These are phyloP conservation scores for Ligustrum vulgare DNA, from an alignment of 257 asterid genomes.

Conservation along the genomic window DNA sequence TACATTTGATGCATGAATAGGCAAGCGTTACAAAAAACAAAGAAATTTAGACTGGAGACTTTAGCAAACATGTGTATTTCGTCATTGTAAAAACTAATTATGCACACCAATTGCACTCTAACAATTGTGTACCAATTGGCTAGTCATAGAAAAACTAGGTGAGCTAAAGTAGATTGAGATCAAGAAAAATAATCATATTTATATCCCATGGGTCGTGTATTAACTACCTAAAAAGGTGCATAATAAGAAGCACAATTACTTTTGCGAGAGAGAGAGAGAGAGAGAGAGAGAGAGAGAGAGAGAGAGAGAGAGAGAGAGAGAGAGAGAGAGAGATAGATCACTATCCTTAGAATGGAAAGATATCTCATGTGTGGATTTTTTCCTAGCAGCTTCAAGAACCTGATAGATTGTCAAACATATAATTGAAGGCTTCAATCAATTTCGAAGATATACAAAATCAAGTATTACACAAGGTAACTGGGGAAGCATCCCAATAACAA, in stretches of 20 bases:
- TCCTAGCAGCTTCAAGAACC: constrained; percentile 75
- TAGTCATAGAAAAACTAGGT: not conserved
- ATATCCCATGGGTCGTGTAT: not conserved
- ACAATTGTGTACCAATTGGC: not conserved
- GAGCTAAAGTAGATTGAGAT: constrained; percentile 1
- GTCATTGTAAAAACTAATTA: not conserved
- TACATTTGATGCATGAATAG: too few species aligned
- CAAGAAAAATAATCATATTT: not conserved
- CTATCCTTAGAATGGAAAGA: constrained; percentile 81
- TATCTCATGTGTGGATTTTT: constrained; percentile 70
- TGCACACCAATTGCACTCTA: not conserved
- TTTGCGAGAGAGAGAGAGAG: constrained; percentile 88
- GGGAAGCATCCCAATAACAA: too few species aligned
- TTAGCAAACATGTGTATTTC: not conserved
- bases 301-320: too few species aligned
- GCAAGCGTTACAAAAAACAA: too few species aligned
- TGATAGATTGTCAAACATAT: constrained; percentile 30
- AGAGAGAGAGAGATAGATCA: too few species aligned
- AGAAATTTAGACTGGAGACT: not conserved
- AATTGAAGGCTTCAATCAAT: constrained; percentile 26
- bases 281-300: too few species aligned
- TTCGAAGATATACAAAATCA: too few species aligned
- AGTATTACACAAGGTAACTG: too few species aligned
- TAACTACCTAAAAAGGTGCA: constrained; percentile 19
- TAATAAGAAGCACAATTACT: constrained; percentile 40